phyloP scores from a whole-genome alignment of 345 rosid genomes.

The Tarenaya hassleriana region DNA sequence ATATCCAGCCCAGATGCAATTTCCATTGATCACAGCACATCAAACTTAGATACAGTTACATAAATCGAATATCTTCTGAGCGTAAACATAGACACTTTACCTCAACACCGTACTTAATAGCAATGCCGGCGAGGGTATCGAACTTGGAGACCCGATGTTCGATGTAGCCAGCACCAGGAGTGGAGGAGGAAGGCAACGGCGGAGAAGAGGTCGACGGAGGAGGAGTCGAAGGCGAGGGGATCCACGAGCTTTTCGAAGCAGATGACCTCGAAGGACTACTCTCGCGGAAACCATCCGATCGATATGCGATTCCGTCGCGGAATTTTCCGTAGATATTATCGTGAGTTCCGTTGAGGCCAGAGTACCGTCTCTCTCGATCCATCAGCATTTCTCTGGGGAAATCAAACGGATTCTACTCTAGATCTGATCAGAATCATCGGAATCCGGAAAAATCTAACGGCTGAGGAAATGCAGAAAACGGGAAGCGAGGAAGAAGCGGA shows the following conservation, averaged over 20 bases:
- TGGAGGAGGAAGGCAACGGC: constrained; percentile 16
- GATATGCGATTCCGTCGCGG: constrained; percentile 24
- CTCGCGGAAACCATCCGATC: constrained; percentile 19
- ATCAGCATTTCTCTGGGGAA: constrained; percentile 26
- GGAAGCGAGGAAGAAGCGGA: constrained; percentile 16
- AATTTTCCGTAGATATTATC: constrained; percentile 19
- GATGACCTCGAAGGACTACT: constrained; percentile 21
- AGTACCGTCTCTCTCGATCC: constrained; percentile 35
- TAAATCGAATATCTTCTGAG: neutral
- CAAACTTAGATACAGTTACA: neutral
- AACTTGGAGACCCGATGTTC: constrained; percentile 67
- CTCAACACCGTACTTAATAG: constrained; percentile 94
- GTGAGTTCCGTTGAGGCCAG: constrained; percentile 21
- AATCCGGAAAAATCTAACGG: neutral
- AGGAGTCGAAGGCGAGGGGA: constrained; percentile 26
- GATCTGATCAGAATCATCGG: constrained; percentile 14
- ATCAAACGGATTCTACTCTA: neutral
- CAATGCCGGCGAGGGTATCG: constrained; percentile 92
- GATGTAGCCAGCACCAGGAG: constrained; percentile 34
- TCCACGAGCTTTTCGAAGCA: constrained; percentile 17
- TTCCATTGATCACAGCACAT: neutral
- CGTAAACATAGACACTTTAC: constrained; percentile 23
- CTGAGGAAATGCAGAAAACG: neutral
- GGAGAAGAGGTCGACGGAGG: constrained; percentile 19
- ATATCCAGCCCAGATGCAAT: constrained; percentile 1